phyloP scores from a whole-genome alignment of 176 grass and related monocot genomes.

The Carex parvula region DNA sequence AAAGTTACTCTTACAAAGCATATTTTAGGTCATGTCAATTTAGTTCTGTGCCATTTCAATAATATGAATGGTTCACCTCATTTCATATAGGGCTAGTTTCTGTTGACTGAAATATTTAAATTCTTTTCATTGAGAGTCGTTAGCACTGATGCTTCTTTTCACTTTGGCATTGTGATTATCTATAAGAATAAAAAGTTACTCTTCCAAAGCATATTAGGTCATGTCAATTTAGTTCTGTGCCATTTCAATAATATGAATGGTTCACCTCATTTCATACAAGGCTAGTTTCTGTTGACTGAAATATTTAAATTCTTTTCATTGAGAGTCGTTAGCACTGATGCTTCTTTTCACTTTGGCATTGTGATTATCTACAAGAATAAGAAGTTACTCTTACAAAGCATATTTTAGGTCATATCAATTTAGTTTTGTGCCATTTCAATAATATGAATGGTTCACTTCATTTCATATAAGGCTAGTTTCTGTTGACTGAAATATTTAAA shows the following conservation, averaged over 20 bases:
- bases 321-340: background rate
- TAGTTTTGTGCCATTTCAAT: background rate
- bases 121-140: background rate
- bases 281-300: background rate
- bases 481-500: background rate
- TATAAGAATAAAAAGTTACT: background rate
- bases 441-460: background rate
- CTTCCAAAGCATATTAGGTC: background rate
- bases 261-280: background rate
- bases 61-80: background rate
- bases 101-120: background rate
- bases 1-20: background rate
- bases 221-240: background rate
- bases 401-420: background rate
- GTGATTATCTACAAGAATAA: background rate
- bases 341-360: background rate
- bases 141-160: background rate
- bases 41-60: background rate
- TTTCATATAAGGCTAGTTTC: conserved; percentile 2
- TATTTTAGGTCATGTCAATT: background rate
- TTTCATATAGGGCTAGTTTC: background rate
- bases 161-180: background rate
- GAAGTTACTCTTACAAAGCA: background rate
- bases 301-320: background rate
- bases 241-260: background rate